A percentile compares a stretch with the other conserved stretches of the same genome.
Conservation (phyloP, 768 basidiomycete species). For the Myochromella boudieri region DNA sequence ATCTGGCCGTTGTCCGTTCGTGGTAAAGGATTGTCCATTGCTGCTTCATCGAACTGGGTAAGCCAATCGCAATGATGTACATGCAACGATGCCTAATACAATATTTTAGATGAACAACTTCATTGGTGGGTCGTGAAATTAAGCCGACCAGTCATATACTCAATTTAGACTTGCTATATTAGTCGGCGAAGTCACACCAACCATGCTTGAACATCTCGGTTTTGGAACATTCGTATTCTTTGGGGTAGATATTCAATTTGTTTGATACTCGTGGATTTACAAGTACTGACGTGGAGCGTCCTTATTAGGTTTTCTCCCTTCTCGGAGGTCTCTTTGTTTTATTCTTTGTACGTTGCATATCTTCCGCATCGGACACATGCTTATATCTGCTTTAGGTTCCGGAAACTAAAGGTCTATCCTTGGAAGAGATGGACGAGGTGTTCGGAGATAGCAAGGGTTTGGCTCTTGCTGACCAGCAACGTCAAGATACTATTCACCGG, state of each 20-base stretch:
- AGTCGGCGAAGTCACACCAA: slow-evolving; percentile 56
- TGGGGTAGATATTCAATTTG: slow-evolving; percentile 41
- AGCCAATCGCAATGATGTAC: slow-evolving; percentile 10
- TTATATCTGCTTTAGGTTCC: slow-evolving; percentile 43
- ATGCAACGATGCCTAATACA: neutral
- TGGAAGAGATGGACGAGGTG: slow-evolving; percentile 81
- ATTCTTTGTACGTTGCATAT: slow-evolving; percentile 49
- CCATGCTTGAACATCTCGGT: slow-evolving; percentile 62
- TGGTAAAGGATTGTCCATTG: slow-evolving; percentile 75
- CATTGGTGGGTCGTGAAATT: slow-evolving; percentile 40
- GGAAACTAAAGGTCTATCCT: slow-evolving; percentile 71
- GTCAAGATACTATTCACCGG: slow-evolving; percentile 50
- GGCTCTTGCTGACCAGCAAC: slow-evolving; percentile 53
- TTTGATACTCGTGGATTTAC: neutral
- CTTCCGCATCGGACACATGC: neutral
- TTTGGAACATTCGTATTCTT: slow-evolving; percentile 81
- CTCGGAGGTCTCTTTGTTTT: slow-evolving; percentile 66
- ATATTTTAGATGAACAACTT: slow-evolving; percentile 69
- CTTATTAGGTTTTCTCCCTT: slow-evolving; percentile 55
- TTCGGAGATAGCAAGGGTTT: slow-evolving; percentile 61
- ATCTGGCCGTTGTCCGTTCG: slow-evolving; percentile 73
- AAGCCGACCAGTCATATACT: neutral
- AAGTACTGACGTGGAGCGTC: slow-evolving; percentile 2
- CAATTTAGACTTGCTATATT: neutral
- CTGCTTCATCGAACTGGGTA: slow-evolving; percentile 76